A percentile compares a stretch with the other conserved stretches of the same genome.
Conservation (phyloP, 768 basidiomycete species). For the Mycena belliarum region DNA sequence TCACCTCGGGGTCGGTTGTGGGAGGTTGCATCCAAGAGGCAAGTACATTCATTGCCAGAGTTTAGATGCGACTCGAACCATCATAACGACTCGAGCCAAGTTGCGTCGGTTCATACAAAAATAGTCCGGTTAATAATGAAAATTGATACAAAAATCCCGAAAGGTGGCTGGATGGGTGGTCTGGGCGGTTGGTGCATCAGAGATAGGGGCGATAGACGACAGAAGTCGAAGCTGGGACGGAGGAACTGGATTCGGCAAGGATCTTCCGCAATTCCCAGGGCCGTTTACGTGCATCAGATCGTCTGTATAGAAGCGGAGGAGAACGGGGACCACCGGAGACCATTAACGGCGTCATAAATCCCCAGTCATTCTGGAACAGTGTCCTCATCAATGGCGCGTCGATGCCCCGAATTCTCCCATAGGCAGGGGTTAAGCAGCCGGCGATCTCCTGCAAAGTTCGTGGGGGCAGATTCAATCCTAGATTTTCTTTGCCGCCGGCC, state of each 20-base stretch:
- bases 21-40: no score
- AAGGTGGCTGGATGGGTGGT: no score
- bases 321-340: slow-evolving; percentile 3
- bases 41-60: no score
- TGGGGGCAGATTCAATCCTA: not conserved
- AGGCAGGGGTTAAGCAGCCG: not conserved
- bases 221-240: slow-evolving; percentile 3
- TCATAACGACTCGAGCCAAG: no score
- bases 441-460: slow-evolving; percentile 9
- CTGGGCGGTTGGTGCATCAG: not conserved
- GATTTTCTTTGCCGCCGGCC: slow-evolving; percentile 9
- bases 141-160: no score
- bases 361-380: slow-evolving; percentile 16
- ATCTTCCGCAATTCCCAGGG: not conserved
- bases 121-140: no score
- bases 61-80: no score
- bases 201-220: slow-evolving; percentile 7
- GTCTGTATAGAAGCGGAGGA: slow-evolving; percentile 11
- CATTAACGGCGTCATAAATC: not conserved
- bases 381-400: slow-evolving; percentile 5
- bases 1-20: no score
- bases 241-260: not conserved
- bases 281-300: slow-evolving; percentile 14
- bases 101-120: no score
- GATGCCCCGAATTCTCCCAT: slow-evolving; percentile 10